Percentiles rank a stretch among this genome's conserved stretches.
phyloP scores from a whole-genome alignment of 2,329 filamentous ascomycete species.

The Pyrenochaeta sp. region DNA sequence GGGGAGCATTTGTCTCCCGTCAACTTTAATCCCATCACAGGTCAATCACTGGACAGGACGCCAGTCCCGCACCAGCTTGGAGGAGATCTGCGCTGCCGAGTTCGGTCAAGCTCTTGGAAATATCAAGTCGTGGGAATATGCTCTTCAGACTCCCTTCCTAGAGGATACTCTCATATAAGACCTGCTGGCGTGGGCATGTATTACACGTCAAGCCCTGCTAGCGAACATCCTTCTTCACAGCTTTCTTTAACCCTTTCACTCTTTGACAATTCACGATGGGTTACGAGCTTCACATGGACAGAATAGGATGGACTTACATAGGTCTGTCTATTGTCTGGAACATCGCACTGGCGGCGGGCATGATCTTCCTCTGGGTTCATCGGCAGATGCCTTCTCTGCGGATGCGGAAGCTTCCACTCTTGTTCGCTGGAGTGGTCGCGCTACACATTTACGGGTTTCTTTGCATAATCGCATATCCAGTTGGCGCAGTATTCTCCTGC shows the following conservation, averaged over 20 bases:
- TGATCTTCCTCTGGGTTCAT: slow-evolving; percentile 33
- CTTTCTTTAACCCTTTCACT: not conserved
- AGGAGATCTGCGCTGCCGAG: slow-evolving; percentile 1
- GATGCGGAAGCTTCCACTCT: slow-evolving; percentile 39
- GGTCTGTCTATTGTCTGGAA: slow-evolving; percentile 29
- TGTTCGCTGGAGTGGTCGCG: slow-evolving; percentile 33
- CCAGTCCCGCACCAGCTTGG: not conserved
- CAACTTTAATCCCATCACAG: not conserved
- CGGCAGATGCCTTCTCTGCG: slow-evolving; percentile 40
- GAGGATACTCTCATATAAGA: not conserved
- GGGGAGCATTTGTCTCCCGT: not conserved
- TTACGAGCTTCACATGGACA: slow-evolving; percentile 15
- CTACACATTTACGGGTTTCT: slow-evolving; percentile 40
- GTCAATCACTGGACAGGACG: not conserved
- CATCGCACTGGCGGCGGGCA: slow-evolving; percentile 14
- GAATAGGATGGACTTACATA: slow-evolving; percentile 29
- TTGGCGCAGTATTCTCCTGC: slow-evolving; percentile 35
- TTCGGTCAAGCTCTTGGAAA: not conserved
- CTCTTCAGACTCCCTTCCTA: not conserved
- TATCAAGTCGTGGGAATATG: not conserved
- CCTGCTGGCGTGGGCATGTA: not conserved
- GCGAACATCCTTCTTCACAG: not conserved
- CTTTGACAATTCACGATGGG: slow-evolving; percentile 19
- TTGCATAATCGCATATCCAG: slow-evolving; percentile 32
- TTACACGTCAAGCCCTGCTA: not conserved